Evolutionary conservation across 2,329 filamentous ascomycete species (phyloP).

Genomic region (Calonectria honghensis): DNA sequence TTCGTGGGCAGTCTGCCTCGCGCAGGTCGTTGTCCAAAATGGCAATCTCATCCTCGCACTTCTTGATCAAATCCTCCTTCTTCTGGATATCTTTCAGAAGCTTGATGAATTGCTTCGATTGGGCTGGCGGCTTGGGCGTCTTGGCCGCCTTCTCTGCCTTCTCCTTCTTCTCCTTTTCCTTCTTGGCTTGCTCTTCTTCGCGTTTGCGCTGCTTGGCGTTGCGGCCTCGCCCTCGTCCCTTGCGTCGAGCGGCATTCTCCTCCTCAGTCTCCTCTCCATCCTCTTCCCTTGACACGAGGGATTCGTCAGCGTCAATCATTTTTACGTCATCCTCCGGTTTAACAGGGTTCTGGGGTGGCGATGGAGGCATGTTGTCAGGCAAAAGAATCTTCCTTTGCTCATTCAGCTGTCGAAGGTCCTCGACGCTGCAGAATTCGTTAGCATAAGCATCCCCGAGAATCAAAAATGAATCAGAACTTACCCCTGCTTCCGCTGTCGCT

Average conservation of each 20-base stretch:
- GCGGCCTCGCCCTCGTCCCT: slow-evolving; percentile 71
- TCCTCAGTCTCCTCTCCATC: slow-evolving; percentile 82
- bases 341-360: slow-evolving; percentile 71
- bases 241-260: slow-evolving; percentile 72
- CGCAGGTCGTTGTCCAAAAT: slow-evolving; percentile 93
- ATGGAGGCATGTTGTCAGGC: slow-evolving; percentile 82
- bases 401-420: slow-evolving; percentile 82
- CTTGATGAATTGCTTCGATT: slow-evolving; percentile 92
- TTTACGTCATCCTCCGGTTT: slow-evolving; percentile 75
- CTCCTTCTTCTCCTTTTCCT: slow-evolving; percentile 61
- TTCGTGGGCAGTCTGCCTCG: slow-evolving; percentile 94
- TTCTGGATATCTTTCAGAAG: slow-evolving; percentile 92
- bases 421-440: slow-evolving; percentile 69
- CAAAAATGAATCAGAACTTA: slow-evolving; percentile 63
- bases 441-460: background rate
- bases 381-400: slow-evolving; percentile 83
- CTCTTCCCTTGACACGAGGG: slow-evolving; percentile 72
- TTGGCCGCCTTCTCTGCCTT: slow-evolving; percentile 68
- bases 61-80: slow-evolving; percentile 85
- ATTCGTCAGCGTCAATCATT: slow-evolving; percentile 79
- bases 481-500: slow-evolving; percentile 83
- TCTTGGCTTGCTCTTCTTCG: slow-evolving; percentile 82
- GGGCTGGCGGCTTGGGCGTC: slow-evolving; percentile 80
- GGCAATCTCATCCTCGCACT: slow-evolving; percentile 89
- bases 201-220: slow-evolving; percentile 84